Base-by-base conservation (phyloP, 2,329 filamentous ascomycete species). In the Chrysoporthe deuterocubensis region DNA sequence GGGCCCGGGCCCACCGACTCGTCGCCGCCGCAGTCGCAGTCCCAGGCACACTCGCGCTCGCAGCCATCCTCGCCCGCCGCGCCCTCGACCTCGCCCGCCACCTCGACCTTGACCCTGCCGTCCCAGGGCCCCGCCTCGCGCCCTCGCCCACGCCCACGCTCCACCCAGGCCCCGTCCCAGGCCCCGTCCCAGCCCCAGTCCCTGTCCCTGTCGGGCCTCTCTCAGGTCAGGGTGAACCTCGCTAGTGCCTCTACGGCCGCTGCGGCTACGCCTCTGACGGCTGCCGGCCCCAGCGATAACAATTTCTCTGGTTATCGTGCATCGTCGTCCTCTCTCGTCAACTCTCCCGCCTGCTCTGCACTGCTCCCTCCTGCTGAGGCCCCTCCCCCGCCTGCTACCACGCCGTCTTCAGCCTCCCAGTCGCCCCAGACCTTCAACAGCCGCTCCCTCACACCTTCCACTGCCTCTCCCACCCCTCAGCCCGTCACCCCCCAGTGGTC, bases 401-500 rank as follows among this genome's bases (percentile, higher is more conserved):
- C 77, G 74, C 76, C 72, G 73, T 79, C 76, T 75, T 75, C 67
- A 75, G 65, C 68, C 65, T 62, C 72, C 69, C 72, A 52, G 48
- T 54, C 62, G 40, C 48, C 48, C 68, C 58, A 14, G 21, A 37
- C 32, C 44, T 71, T 74, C 65, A 72, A 75, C 69, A 72, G 76
- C 68, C 73, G 75, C 61, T 78, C 77, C 54, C 75, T 73, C 63
- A 79, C 78, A 63, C 74, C 76, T 50, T 79, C 78, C 21, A 79
- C 79, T 65, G 75, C 76, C 26, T 79, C 78, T 40, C 75, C 81
- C 64, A 81, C 81, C 70, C 81, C 82, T 68, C 81, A 82, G 72
- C 81, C 81, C 66, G 76, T 78, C 67, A 84, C 82, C 48, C 82
- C 82, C 71, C 76, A 75, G 73, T 79, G 79, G 70, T 74, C 76